These are phyloP conservation scores for Quercus ilex DNA, from an alignment of 306 rosid species.

Conservation along the genomic window DNA sequence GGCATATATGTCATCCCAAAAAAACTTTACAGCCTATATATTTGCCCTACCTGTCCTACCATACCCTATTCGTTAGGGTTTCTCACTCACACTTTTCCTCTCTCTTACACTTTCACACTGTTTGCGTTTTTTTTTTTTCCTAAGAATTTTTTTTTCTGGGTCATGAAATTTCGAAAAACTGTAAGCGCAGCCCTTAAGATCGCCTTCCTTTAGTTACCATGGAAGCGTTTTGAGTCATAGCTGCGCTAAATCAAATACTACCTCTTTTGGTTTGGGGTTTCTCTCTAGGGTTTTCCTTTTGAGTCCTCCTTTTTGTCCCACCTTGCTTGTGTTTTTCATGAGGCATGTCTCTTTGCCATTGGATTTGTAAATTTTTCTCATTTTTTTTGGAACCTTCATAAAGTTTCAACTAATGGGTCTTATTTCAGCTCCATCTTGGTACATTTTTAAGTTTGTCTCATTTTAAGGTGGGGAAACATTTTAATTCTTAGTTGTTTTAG, in stretches of 20 bases:
- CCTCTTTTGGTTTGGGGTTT: constrained; percentile 17
- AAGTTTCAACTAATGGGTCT: constrained; percentile 24
- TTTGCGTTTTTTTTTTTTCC: background rate
- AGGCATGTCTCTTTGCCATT: constrained; percentile 32
- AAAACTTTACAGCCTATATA: background rate
- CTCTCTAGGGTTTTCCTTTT: constrained; percentile 70
- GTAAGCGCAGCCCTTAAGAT: constrained; percentile 88
- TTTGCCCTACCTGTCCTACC: background rate
- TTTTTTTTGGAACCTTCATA: constrained; percentile 9
- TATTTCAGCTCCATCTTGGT: constrained; percentile 24
- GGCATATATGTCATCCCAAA: background rate
- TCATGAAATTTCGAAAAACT: no score
- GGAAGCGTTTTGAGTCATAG: constrained; percentile 96
- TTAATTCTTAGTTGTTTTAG: background rate
- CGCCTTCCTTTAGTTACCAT: constrained; percentile 61
- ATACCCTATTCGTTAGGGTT: background rate
- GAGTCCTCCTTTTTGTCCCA: constrained; percentile 37
- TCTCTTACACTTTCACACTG: no score
- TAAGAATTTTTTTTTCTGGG: background rate
- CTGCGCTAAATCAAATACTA: constrained; percentile 47
- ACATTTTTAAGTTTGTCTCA: constrained; percentile 32
- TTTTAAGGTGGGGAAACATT: constrained; percentile 53
- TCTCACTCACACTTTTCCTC: background rate
- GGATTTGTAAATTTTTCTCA: constrained; percentile 19
- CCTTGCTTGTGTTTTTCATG: constrained; percentile 12